Base-by-base conservation (phyloP, 768 basidiomycete genomes). In the Termitomyces heimii region DNA sequence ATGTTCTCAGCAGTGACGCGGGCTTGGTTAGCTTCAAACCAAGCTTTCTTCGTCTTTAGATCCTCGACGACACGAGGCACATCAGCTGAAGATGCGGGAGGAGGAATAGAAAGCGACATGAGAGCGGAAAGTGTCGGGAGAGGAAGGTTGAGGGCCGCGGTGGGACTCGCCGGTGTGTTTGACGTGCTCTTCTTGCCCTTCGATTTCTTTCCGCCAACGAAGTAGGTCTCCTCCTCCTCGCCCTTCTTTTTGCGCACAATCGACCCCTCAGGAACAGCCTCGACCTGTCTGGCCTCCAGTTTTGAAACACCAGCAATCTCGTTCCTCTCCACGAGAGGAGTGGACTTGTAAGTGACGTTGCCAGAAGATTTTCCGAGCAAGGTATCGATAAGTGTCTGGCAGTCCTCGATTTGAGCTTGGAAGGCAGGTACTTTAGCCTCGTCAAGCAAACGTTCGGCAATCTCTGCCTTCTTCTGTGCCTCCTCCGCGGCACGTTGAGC, bases 371-470 rank as follows among this genome's bases (percentile, higher is more conserved):
- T 89, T 24, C 88, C 88, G 18, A 81, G 85, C 73, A 97, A 85
- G 67, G 78, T 85, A 70, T 94, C 89, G 67, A 96, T 87, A 62
- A 97, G 83, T 4, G 89, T 96, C 67, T 92, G 88, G 75, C 94
- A 98, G 69, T 98, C 97, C 75, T 98, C 93, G 65, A 99, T 94
- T 69, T 98, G 85, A 53, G 85, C 79, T 66, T 92, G 91, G 80
- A 83, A 98, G 0, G 97, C 97, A 28, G 97, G 95, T 24, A 80
- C 67, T 58, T 86, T 83, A 24, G 97, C 97, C 68, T 98, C 94
- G 58, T 99, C 97, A 52, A 89, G 85, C 47, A 98, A 70, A 39
- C 84, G 86, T 62, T 89, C 82, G 10, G 83, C 87, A 58, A 87
- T 78, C 68, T 94, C 93, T 71, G 86, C 75, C 69, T 83, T 88